phyloP scores from a whole-genome alignment of 1,139 yeast species.

The Suhomyces taliae region DNA sequence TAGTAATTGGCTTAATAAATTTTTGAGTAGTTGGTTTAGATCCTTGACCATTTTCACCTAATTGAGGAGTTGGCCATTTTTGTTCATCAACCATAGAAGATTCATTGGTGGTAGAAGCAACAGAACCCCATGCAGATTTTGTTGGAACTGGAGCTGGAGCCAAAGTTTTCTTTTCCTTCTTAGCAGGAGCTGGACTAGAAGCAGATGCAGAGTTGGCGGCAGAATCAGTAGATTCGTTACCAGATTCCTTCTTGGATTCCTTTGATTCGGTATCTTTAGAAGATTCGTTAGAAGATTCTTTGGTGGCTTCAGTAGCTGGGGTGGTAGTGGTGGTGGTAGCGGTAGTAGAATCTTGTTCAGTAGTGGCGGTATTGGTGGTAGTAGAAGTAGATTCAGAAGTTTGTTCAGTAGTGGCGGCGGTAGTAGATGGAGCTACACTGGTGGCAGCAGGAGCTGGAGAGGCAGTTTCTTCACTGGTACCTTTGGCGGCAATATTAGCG shows the following conservation, averaged over 20 bases:
- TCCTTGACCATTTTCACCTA: conserved; percentile 25
- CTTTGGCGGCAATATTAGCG: conserved; percentile 46
- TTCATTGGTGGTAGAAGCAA: conserved; percentile 22
- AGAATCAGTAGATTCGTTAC: conserved; percentile 10
- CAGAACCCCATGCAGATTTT: conserved; percentile 67
- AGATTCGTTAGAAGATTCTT: neutral
- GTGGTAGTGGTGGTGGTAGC: conserved; percentile 12
- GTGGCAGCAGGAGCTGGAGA: conserved; percentile 9
- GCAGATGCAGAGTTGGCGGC: conserved; percentile 9
- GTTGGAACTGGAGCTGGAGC: conserved; percentile 81
- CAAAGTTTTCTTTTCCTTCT: conserved; percentile 42
- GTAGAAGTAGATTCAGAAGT: too few species aligned
- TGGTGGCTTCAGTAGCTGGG: neutral
- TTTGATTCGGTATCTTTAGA: conserved; percentile 1
- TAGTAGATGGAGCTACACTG: neutral
- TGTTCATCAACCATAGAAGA: conserved; percentile 39
- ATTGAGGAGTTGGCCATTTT: conserved; percentile 59
- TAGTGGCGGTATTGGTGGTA: too few species aligned
- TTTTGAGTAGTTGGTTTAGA: conserved; percentile 44
- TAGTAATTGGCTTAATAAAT: conserved; percentile 59
- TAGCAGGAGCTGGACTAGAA: conserved; percentile 8
- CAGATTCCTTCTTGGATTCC: conserved; percentile 8
- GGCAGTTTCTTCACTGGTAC: conserved; percentile 12
- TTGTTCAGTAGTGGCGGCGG: neutral
- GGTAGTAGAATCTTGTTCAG: conserved; percentile 1